Percentiles rank a stretch among this genome's conserved stretches.
Evolutionary conservation across 2,329 filamentous ascomycete species (phyloP).

Genomic region (Monosporascus sp.): DNA sequence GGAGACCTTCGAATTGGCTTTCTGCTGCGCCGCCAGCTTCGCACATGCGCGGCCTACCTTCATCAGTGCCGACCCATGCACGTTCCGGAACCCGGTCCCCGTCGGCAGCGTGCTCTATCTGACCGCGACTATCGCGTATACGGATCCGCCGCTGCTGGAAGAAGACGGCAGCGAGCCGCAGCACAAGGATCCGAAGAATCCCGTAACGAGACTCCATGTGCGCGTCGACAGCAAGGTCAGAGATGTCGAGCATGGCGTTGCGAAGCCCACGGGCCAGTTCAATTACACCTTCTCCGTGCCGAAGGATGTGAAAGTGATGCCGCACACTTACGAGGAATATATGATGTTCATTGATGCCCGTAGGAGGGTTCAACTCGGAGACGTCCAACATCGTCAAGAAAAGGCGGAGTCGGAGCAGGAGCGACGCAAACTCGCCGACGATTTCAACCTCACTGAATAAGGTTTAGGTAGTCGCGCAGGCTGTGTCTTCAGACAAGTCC

Average conservation of each 20-base stretch:
- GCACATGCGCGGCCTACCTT: conserved; percentile 65
- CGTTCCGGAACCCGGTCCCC: conserved; percentile 69
- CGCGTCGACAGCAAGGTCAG: conserved; percentile 67
- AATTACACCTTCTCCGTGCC: conserved; percentile 57
- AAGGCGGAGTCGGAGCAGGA: conserved; percentile 10
- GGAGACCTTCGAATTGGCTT: conserved; percentile 70
- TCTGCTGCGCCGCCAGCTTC: conserved; percentile 68
- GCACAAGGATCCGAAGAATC: conserved; percentile 18
- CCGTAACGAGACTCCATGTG: conserved; percentile 54
- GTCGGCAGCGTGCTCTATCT: conserved; percentile 70
- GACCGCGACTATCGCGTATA: conserved; percentile 67
- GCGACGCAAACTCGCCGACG: conserved; percentile 5
- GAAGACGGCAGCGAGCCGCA: conserved; percentile 41
- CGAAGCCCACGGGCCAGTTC: conserved; percentile 67
- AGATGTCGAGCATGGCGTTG: conserved; percentile 56
- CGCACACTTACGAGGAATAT: conserved; percentile 35
- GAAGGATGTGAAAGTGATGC: conserved; percentile 31
- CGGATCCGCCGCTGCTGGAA: conserved; percentile 49
- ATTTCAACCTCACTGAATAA: conserved; percentile 18
- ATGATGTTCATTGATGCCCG: conserved; percentile 40
- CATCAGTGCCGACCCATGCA: conserved; percentile 66
- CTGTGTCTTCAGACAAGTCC: too few relatives aligned
- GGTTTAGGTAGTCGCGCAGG: not conserved
- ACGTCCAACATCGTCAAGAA: conserved; percentile 20
- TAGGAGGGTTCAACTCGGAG: conserved; percentile 30